These are phyloP conservation scores for Monosporascus sp. DNA, from an alignment of 2,329 filamentous ascomycete species.

Conservation along the genomic window DNA sequence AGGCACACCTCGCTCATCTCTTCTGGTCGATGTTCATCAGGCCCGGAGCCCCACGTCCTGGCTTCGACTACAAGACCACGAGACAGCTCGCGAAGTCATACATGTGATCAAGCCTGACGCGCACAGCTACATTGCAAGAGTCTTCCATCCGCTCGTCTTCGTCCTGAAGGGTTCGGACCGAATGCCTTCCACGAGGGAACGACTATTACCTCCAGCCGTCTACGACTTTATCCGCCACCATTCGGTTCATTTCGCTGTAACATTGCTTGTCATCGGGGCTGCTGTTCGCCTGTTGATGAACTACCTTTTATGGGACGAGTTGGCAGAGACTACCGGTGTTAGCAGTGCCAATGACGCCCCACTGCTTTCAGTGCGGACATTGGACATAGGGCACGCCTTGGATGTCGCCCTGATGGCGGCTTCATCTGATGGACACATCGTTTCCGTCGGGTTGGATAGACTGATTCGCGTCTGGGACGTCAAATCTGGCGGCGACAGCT, in stretches of 20 bases:
- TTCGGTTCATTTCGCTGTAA: slow-evolving; percentile 52
- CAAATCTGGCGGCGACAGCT: slow-evolving; percentile 36
- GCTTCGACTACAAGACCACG: slow-evolving; percentile 72
- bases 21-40: slow-evolving; percentile 61
- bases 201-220: slow-evolving; percentile 48
- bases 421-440: slow-evolving; percentile 58
- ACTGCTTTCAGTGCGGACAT: slow-evolving; percentile 52
- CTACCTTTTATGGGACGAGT: slow-evolving; percentile 65
- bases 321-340: slow-evolving; percentile 38
- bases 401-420: slow-evolving; percentile 63
- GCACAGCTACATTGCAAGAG: slow-evolving; percentile 66
- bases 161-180: slow-evolving; percentile 65
- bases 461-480: slow-evolving; percentile 62
- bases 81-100: slow-evolving; percentile 72
- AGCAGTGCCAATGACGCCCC: slow-evolving; percentile 42
- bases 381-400: slow-evolving; percentile 59
- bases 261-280: slow-evolving; percentile 57
- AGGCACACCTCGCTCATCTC: slow-evolving; percentile 27
- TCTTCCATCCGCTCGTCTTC: slow-evolving; percentile 70
- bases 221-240: slow-evolving; percentile 65
- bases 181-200: slow-evolving; percentile 44
- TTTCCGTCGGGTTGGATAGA: slow-evolving; percentile 66
- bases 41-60: slow-evolving; percentile 71
- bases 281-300: slow-evolving; percentile 67
- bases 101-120: slow-evolving; percentile 66